phyloP scores from a whole-genome alignment of 352 stramenopile species.

The Phytopythium vexans region DNA sequence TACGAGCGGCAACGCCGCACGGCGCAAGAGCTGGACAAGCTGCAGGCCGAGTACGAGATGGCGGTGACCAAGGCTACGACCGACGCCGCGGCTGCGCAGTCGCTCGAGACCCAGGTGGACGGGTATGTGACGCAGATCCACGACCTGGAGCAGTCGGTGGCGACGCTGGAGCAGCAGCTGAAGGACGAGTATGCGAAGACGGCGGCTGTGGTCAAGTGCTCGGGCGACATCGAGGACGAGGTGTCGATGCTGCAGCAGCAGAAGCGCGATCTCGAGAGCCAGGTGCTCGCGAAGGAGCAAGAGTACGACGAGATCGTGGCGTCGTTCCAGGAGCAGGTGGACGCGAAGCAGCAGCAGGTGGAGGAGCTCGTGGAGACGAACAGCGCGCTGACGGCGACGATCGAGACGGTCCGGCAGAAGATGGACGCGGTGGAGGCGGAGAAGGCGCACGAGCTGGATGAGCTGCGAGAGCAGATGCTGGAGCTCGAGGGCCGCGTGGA shows the following conservation, averaged over 20 bases:
- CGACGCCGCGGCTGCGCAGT: slow-evolving; percentile 26
- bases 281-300: slow-evolving; percentile 28
- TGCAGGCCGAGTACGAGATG: slow-evolving; percentile 46
- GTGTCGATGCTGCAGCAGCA: slow-evolving; percentile 37
- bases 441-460: slow-evolving; percentile 38
- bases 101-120: slow-evolving; percentile 38
- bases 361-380: slow-evolving; percentile 42
- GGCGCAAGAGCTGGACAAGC: slow-evolving; percentile 34
- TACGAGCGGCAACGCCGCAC: slow-evolving; percentile 30
- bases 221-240: slow-evolving; percentile 45
- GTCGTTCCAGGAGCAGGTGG: slow-evolving; percentile 30
- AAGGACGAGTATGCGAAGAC: slow-evolving; percentile 47
- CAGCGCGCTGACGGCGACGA: slow-evolving; percentile 27
- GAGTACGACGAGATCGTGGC: slow-evolving; percentile 40
- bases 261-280: slow-evolving; percentile 32
- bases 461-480: slow-evolving; percentile 26
- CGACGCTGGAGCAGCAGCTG: slow-evolving; percentile 36
- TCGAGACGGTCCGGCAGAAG: slow-evolving; percentile 35
- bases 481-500: slow-evolving; percentile 37
- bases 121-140: slow-evolving; percentile 37
- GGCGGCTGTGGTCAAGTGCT: slow-evolving; percentile 32
- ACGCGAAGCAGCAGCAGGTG: slow-evolving; percentile 43
- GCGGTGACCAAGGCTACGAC: slow-evolving; percentile 28
- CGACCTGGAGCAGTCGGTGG: slow-evolving; percentile 40
- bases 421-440: slow-evolving; percentile 37